A percentile compares a stretch with the other conserved stretches of the same genome.
Conservation (phyloP, 202 grass and related monocot genomes). For the Carex arenaria region DNA sequence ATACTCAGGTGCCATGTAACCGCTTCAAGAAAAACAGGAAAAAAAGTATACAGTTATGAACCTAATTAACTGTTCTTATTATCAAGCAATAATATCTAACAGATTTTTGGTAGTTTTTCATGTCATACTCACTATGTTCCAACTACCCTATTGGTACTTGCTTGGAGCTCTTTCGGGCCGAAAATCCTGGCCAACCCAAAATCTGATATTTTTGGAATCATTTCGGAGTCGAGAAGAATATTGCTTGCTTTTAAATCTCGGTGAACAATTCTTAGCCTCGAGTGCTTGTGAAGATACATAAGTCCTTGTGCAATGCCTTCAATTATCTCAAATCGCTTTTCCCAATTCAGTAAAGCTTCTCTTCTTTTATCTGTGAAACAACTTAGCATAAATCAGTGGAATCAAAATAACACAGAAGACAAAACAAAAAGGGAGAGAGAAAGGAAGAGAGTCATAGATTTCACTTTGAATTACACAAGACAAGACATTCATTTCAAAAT, state of each 20-base stretch:
- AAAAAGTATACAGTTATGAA: not conserved
- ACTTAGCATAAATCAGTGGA: not conserved
- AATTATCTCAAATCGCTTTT: conserved; percentile 42
- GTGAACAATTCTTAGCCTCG: conserved; percentile 60
- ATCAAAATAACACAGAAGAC: not conserved
- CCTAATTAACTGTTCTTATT: not conserved
- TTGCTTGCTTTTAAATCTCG: conserved; percentile 87
- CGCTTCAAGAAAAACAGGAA: conserved; percentile 26
- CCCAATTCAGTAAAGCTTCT: conserved; percentile 36
- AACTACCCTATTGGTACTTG: conserved; percentile 49
- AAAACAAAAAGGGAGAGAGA: not conserved
- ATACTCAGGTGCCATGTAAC: conserved; percentile 78
- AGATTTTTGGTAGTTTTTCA: not conserved
- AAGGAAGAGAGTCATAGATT: not conserved
- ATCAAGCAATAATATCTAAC: conserved; percentile 7
- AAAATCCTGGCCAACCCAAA: conserved; percentile 79
- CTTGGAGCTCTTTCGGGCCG: conserved; percentile 31
- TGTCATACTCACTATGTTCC: conserved; percentile 65
- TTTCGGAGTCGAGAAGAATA: conserved; percentile 47
- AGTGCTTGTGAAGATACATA: conserved; percentile 72
- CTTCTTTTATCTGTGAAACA: conserved; percentile 33
- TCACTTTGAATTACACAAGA: not conserved
- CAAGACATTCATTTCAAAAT: not conserved
- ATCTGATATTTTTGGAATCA: conserved; percentile 83
- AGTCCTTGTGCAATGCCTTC: conserved; percentile 67